Percentiles rank a stretch among this genome's conserved stretches.
Evolutionary conservation across 768 basidiomycete genomes (phyloP).

Genomic region (Cystofilobasidium capitatum): DNA sequence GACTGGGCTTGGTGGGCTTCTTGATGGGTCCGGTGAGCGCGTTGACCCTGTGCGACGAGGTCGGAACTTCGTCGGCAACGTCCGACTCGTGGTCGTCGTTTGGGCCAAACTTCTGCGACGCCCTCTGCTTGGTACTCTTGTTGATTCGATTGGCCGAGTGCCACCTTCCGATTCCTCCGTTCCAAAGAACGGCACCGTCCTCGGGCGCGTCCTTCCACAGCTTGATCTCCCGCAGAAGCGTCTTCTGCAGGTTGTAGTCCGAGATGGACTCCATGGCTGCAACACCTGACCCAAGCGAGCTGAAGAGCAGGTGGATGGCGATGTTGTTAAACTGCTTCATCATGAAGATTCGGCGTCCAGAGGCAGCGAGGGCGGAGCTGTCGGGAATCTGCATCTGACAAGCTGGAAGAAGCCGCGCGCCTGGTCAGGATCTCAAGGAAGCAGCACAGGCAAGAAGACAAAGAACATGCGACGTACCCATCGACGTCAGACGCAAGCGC

Average conservation of each 20-base stretch:
- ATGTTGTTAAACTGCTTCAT: conserved; percentile 79
- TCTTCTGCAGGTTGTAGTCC: conserved; percentile 69
- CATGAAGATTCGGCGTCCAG: conserved; percentile 64
- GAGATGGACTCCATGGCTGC: conserved; percentile 66
- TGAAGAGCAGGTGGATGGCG: conserved; percentile 64
- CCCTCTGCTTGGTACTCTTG: conserved; percentile 27
- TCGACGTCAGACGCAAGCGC: conserved; percentile 62
- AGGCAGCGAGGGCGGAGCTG: conserved; percentile 56
- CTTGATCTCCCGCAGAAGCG: conserved; percentile 68
- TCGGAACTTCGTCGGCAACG: conserved; percentile 24
- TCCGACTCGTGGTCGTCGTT: conserved; percentile 29
- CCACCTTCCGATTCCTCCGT: conserved; percentile 43
- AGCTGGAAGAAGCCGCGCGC: conserved; percentile 44
- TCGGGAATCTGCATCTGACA: conserved; percentile 57
- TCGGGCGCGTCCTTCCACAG: conserved; percentile 54
- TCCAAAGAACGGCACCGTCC: conserved; percentile 55
- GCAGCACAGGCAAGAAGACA: not conserved
- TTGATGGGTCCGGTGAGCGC: not conserved
- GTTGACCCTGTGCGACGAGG: not conserved
- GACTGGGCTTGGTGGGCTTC: conserved; percentile 56
- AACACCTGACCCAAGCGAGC: conserved; percentile 61
- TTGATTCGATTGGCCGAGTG: conserved; percentile 19
- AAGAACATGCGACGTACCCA: conserved; percentile 48
- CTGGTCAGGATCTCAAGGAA: not conserved
- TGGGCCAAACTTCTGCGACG: conserved; percentile 39